Base-by-base conservation (phyloP, 2,329 filamentous ascomycete genomes). In the Diaporthe longicolla region DNA sequence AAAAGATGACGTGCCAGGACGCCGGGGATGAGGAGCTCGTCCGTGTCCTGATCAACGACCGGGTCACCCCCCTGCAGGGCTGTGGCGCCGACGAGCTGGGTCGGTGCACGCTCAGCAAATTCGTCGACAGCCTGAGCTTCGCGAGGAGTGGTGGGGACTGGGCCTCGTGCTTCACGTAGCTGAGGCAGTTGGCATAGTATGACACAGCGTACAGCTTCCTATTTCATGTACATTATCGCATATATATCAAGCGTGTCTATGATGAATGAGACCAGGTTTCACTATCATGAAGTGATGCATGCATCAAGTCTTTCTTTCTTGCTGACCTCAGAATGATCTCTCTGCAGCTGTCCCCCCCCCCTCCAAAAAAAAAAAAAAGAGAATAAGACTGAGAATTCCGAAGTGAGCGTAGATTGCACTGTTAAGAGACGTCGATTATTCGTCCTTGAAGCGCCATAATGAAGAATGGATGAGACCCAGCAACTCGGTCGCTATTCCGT, bases 11-110 rank as follows among this genome's bases (percentile, higher is more conserved):
- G 54, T 98, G 95, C 81, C 81, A 81, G 3, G 85, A 76, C 13
- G 76, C 55, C 17, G 79, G 35, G 37, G 74, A 54, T 1, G 90
- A 94, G 79, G 93, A 97, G 82, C 86, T 93, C 70, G 94, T 98
- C 15, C 89, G 95, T 50, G 87, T 97, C 6, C 83, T 98, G 74
- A 86, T 98, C 48, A 98, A 98, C 82, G 95, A 97, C 79, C 89
- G 94, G 32, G 94, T 98, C 2, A 86, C 95, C 74, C 90, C 91
- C 15, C 82, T 97, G 72, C 85, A 89, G 77, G 91, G 88, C 65
- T 98, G 95, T 82, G 88, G 87, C 15, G 92, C 87, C 4, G 95
- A 98, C 82, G 79, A 82, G 65, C 82, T 92, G 69, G 95, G 95
- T 2, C 87, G 93, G 40, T 98, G 95, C 81, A 88, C 81, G 76